phyloP scores from a whole-genome alignment of 345 rosid species.

The Salix brachista region DNA sequence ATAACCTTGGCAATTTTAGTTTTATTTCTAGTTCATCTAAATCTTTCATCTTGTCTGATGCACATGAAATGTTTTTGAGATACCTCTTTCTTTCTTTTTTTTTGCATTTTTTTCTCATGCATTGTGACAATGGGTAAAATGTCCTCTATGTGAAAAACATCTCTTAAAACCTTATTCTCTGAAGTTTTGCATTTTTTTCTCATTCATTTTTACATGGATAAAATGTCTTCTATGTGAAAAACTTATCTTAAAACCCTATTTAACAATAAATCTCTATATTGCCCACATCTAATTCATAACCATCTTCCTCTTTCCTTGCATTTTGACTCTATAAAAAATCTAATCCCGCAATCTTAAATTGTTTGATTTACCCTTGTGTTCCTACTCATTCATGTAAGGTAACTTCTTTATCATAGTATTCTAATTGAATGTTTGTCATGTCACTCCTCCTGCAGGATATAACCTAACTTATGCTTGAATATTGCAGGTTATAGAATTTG shows the following conservation, averaged over 20 bases:
- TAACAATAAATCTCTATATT: neutral
- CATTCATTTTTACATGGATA: too few species aligned
- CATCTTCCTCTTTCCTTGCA: constrained; percentile 1
- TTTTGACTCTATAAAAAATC: constrained; percentile 5
- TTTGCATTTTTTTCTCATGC: neutral
- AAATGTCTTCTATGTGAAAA: neutral
- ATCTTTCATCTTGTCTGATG: too few species aligned
- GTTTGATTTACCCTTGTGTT: neutral
- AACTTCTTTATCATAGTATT: neutral
- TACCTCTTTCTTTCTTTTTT: neutral
- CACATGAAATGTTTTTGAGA: neutral
- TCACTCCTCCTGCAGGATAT: neutral
- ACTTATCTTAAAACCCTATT: neutral
- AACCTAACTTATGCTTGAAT: neutral
- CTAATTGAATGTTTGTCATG: constrained; percentile 2
- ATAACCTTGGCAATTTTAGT: too few species aligned
- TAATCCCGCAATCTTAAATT: neutral
- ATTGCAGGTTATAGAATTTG: constrained; percentile 74
- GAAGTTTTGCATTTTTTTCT: too few species aligned
- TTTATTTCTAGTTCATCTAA: too few species aligned
- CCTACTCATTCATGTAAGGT: neutral
- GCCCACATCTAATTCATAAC: neutral
- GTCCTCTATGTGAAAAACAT: neutral
- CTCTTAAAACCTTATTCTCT: too few species aligned
- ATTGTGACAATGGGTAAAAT: neutral